These are phyloP conservation scores for Pestalotiopsis sp. DNA, from an alignment of 2,329 filamentous ascomycete species.

Conservation along the genomic window DNA sequence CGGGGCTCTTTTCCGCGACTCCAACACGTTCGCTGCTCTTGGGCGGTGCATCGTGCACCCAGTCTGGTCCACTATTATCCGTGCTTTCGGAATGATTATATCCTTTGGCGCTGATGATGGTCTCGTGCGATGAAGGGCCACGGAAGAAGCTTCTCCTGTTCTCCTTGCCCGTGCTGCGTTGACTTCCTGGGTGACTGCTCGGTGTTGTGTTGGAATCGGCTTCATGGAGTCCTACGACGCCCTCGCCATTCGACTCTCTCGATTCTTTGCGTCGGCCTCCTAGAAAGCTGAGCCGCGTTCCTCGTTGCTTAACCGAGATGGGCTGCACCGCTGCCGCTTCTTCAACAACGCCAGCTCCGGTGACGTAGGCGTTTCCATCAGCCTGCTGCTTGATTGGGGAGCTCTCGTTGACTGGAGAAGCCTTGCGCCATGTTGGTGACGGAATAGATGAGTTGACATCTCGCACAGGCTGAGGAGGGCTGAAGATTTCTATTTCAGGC, in stretches of 20 bases:
- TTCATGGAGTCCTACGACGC: conserved; percentile 1
- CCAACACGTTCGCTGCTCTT: conserved; percentile 32
- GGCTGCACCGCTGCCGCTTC: conserved; percentile 53
- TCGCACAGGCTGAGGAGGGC: conserved; percentile 47
- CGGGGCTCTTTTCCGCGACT: conserved; percentile 27
- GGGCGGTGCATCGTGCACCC: conserved; percentile 21
- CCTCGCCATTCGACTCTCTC: conserved; percentile 27
- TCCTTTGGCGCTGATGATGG: conserved; percentile 21
- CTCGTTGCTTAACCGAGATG: conserved; percentile 52
- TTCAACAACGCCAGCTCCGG: conserved; percentile 39
- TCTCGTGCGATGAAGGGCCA: conserved; percentile 33
- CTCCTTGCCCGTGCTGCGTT: conserved; percentile 35
- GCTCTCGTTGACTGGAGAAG: conserved; percentile 31
- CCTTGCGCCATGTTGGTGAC: conserved; percentile 40
- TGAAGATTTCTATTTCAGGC: conserved; percentile 65
- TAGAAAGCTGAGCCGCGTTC: conserved; percentile 59
- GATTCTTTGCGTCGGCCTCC: conserved; percentile 52
- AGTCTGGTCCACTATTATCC: conserved; percentile 22
- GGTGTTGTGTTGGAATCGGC: conserved; percentile 22
- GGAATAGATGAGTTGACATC: conserved; percentile 41
- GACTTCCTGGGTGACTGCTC: conserved; percentile 28
- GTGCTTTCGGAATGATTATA: conserved; percentile 22
- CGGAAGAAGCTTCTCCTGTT: conserved; percentile 49
- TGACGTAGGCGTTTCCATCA: conserved; percentile 19
- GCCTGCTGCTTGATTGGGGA: conserved; percentile 22